phyloP scores from a whole-genome alignment of 148 eudicot species.

The Euryodendron excelsum region DNA sequence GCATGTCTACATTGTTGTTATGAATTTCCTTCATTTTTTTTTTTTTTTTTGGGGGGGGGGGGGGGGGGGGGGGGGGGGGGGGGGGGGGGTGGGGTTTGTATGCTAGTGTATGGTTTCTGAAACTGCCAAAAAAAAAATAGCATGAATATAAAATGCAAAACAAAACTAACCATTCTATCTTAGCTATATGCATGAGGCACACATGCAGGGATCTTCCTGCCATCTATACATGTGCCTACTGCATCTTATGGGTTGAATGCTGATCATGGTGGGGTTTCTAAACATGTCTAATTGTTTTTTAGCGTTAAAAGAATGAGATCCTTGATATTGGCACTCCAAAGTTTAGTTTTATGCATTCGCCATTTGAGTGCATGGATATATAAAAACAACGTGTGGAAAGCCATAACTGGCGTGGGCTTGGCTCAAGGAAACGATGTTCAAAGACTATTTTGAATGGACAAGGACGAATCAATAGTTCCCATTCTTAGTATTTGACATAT shows the following conservation, averaged over 20 bases:
- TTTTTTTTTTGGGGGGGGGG: too few species aligned
- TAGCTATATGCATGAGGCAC: not conserved
- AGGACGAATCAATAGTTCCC: not conserved
- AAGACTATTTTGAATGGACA: not conserved
- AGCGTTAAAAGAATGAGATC: not conserved
- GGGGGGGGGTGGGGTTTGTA: too few species aligned
- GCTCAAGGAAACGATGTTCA: not conserved
- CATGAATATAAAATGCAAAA: not conserved
- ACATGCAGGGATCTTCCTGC: not conserved
- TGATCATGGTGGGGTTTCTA: not conserved
- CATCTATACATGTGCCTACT: not conserved
- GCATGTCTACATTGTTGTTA: not conserved
- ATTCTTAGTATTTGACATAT: not conserved
- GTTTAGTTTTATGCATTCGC: not conserved
- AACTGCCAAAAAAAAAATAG: not conserved
- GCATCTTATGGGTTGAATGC: not conserved
- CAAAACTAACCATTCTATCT: not conserved
- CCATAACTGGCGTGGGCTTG: not conserved
- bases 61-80: too few species aligned
- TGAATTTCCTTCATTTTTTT: not conserved
- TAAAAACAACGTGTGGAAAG: not conserved
- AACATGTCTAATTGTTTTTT: slow-evolving; percentile 5
- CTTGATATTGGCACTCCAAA: not conserved
- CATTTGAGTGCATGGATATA: slow-evolving; percentile 2
- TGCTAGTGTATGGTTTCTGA: not conserved